Evolutionary conservation across 1,284 basidiomycete species (phyloP).

Genomic region (Cutaneotrichosporon curvatum): DNA sequence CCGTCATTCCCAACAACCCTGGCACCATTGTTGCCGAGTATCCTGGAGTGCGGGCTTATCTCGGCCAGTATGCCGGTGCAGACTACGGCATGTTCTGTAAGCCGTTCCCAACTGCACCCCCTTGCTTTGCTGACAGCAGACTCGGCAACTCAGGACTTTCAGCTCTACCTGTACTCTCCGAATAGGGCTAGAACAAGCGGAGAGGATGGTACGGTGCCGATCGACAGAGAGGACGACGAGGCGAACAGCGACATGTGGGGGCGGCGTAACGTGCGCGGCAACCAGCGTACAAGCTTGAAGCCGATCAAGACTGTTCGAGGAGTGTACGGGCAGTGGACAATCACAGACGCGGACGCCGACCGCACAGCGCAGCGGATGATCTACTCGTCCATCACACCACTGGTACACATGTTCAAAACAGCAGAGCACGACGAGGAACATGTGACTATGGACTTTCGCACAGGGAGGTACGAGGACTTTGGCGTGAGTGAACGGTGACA

Average conservation of each 20-base stretch:
- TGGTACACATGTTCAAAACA: conserved; percentile 79
- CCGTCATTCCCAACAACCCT: conserved; percentile 69
- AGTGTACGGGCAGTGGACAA: conserved; percentile 72
- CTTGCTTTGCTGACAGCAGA: conserved; percentile 39
- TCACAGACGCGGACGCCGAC: conserved; percentile 89
- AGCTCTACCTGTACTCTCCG: conserved; percentile 79
- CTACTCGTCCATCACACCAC: conserved; percentile 77
- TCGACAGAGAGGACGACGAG: conserved; percentile 42
- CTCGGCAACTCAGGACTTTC: conserved; percentile 61
- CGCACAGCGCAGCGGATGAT: conserved; percentile 91
- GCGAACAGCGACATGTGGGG: conserved; percentile 11
- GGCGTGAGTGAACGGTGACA: conserved; percentile 43
- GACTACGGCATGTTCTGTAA: conserved; percentile 35
- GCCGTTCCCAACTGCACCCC: conserved; percentile 17
- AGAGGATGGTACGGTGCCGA: conserved; percentile 15
- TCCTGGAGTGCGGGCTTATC: conserved; percentile 68
- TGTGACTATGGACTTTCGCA: conserved; percentile 61
- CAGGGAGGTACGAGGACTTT: conserved; percentile 49
- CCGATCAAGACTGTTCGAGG: conserved; percentile 73
- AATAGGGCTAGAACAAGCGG: neutral
- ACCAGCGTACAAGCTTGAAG: conserved; percentile 55
- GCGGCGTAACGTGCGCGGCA: conserved; percentile 10
- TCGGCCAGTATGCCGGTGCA: conserved; percentile 72
- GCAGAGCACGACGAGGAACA: conserved; percentile 63
- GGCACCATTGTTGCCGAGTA: conserved; percentile 83